Percentiles rank a stretch among this genome's conserved stretches.
Conservation (phyloP, 139 green algal species). For the Pseudopediastrum boryanum region DNA sequence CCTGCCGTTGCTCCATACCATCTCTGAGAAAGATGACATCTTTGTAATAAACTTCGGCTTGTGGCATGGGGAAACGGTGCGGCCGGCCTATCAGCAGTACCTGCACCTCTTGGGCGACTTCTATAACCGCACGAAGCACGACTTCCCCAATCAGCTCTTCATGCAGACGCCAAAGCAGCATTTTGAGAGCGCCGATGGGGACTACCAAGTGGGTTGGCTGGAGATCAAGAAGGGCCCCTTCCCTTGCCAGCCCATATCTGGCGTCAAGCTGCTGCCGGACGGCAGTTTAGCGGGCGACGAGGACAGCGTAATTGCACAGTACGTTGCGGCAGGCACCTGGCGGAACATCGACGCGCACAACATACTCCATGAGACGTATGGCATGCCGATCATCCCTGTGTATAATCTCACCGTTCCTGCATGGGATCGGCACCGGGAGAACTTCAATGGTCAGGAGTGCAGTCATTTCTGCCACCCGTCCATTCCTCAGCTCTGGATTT, state of each 20-base stretch:
- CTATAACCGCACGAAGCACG: not conserved
- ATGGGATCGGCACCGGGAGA: constrained; percentile 20
- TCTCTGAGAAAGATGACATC: constrained; percentile 9
- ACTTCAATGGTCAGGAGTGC: constrained; percentile 35
- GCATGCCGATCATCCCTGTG: constrained; percentile 15
- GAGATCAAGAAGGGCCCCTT: constrained; percentile 6
- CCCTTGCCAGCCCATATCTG: constrained; percentile 11
- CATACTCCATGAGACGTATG: not conserved
- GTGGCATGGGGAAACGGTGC: constrained; percentile 21
- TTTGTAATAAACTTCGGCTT: constrained; percentile 34
- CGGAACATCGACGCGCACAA: constrained; percentile 24
- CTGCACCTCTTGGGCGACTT: constrained; percentile 28
- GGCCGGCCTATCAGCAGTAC: constrained; percentile 17
- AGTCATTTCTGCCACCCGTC: constrained; percentile 38
- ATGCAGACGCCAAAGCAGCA: constrained; percentile 40
- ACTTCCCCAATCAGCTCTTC: constrained; percentile 27
- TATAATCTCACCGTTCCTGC: constrained; percentile 26
- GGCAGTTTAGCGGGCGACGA: not conserved
- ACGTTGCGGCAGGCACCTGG: constrained; percentile 22
- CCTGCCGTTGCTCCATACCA: constrained; percentile 18
- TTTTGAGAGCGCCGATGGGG: constrained; percentile 29
- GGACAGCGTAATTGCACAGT: constrained; percentile 1
- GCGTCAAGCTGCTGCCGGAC: not conserved
- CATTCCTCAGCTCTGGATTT: constrained; percentile 31
- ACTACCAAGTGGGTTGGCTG: constrained; percentile 31